Base-by-base conservation (phyloP, 176 grass and related monocot genomes). In the Hyparrhenia diplandra region DNA sequence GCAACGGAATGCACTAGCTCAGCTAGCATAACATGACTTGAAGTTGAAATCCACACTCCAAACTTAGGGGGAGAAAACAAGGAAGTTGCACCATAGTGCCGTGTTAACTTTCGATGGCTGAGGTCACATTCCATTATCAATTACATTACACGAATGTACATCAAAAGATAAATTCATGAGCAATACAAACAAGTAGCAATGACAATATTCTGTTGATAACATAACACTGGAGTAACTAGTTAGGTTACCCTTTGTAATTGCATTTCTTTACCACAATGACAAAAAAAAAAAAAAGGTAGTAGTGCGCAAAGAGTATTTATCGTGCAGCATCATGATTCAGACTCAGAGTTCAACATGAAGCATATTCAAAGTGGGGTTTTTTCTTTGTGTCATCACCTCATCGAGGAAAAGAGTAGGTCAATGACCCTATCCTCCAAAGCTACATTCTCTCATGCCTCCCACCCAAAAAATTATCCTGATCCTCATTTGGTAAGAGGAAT, bases 11-110 rank as follows among this genome's bases (percentile, higher is more conserved):
- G 97, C 35, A 99, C 82, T 27, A 99, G 89, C 71, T 99, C 97
- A 80, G 97, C 93, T 75, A 99, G 86, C 93, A 96, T 99, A 90
- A 99, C 93, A 92, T 99, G 97, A 85, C 97, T 99, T 52, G 97
- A 95, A 85, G 97, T 99, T 42, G 87, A n/a, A 76, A 99, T 79
- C 91, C 93, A 99, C 64, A 96, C 93, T 36, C 97, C 93, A 79
- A 95, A 95, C 82, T 99, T 6, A 99, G n/a, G n/a, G 87, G 29
- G 90, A 95, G 82, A 99, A 96, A 81, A 99, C 97, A 9, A 99
- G 97, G 85, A 99, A 99, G 86, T 99, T 99, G 73, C 96, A 95
- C 89, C 93, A 95, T 52, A 99, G 73, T 87, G 93, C 93, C 8
- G 83, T 96, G 75, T 80, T 95, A 88, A 99, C 97, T 35, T 93